Base-by-base conservation (phyloP, 306 rosid species). In the Gastrolobium villosum region DNA sequence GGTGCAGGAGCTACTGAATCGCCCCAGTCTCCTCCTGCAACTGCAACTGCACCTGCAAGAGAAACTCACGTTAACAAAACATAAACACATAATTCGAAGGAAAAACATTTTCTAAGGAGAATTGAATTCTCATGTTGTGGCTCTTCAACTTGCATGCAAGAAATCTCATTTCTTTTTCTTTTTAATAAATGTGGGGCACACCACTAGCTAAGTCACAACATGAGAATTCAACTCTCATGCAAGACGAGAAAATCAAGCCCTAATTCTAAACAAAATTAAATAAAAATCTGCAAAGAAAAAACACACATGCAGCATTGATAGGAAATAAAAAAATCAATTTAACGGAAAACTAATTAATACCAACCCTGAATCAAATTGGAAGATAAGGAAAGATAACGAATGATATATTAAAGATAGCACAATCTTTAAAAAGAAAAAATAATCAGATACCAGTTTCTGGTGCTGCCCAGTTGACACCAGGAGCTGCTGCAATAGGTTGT, bases 21-120 rank as follows among this genome's bases (percentile, higher is more conserved):
- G 3, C 73, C 86, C 89, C 89, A 85, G 1, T 82, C 86, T 50
- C 79, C 88, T 52, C 79, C 88, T 52, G 80, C 83, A 71, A 20
- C 65, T n/a, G 34, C 50, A 10, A 48, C 55, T 55, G 28, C 62
- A 54, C 3, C 69, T 46, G 34, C 40, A 70, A 4, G 2, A 66
- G 3, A 65, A 65, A 41, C 2, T 7, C 34, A 0, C 5, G 4
- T 10, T 75, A 35, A 7, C 61, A 60, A 76, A 61, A 32, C 32
- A 55, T 10, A n/a, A 63, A 77, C 2, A 59, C 34, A 15, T 1
- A 3, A 5, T 11, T 6, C 7, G 1, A 3, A 46, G 49, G 15
- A 6, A 36, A 57, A n/a, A 20, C n/a, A n/a, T n/a, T n/a, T n/a
- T n/a, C n/a, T n/a, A n/a, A 20, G 0, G 26, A 20, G 26, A 20